These are phyloP conservation scores for Russula foetens DNA, from an alignment of 768 basidiomycete species.

Conservation along the genomic window DNA sequence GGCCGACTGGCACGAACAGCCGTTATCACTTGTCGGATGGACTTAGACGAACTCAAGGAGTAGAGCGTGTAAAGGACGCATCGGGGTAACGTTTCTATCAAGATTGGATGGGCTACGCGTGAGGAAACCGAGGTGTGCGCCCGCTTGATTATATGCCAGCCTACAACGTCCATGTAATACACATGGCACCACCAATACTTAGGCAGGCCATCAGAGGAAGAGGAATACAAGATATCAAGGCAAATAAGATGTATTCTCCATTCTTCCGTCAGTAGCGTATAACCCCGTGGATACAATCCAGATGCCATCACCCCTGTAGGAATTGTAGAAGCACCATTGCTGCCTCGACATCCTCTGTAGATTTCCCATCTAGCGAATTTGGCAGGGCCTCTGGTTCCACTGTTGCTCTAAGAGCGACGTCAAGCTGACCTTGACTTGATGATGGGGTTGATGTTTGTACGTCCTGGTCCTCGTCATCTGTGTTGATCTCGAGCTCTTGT, in stretches of 20 bases:
- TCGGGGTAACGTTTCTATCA: not conserved
- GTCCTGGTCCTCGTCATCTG: not conserved
- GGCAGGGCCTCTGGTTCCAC: not conserved
- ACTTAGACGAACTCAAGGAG: too few relatives aligned
- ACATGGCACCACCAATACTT: not conserved
- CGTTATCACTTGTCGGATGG: too few relatives aligned
- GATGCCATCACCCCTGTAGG: slow-evolving; percentile 20
- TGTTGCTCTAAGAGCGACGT: not conserved
- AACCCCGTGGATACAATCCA: not conserved
- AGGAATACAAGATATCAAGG: not conserved
- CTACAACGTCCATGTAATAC: not conserved
- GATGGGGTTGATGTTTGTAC: not conserved
- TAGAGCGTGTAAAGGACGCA: not conserved
- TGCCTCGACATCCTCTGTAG: slow-evolving; percentile 30
- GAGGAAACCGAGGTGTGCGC: too few relatives aligned
- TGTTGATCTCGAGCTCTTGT: not conserved
- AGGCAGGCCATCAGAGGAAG: not conserved
- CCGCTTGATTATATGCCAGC: not conserved
- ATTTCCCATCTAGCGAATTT: not conserved
- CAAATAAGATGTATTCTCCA: not conserved
- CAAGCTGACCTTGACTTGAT: not conserved
- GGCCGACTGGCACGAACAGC: too few relatives aligned
- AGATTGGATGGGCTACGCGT: not conserved
- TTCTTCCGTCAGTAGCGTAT: not conserved
- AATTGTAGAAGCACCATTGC: slow-evolving; percentile 32